These are phyloP conservation scores for Ilex asprella DNA, from an alignment of 257 asterid species.

Conservation along the genomic window DNA sequence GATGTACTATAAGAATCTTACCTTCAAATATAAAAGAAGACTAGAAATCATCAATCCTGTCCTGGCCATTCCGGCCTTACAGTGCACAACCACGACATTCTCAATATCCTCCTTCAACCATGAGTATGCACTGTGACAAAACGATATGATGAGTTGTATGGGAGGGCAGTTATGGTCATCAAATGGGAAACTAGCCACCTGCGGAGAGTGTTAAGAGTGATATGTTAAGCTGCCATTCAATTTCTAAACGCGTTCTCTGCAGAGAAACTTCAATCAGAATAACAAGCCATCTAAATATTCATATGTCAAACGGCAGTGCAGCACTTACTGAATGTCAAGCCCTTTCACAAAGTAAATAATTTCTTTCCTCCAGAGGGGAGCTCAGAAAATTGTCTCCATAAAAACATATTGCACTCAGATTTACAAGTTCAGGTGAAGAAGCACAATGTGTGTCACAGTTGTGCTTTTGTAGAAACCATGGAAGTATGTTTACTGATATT, in stretches of 20 bases:
- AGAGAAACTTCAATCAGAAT: too few species aligned
- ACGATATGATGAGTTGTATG: slow-evolving; percentile 75
- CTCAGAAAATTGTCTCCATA: neutral
- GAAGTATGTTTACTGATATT: too few species aligned
- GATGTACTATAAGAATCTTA: slow-evolving; percentile 10
- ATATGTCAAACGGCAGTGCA: neutral
- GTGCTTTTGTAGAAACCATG: too few species aligned
- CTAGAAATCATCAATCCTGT: slow-evolving; percentile 99
- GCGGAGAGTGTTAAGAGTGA: slow-evolving; percentile 9
- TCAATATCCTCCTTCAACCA: slow-evolving; percentile 99
- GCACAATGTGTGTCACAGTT: too few species aligned
- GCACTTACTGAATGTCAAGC: neutral
- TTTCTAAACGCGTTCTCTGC: too few species aligned
- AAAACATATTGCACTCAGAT: too few species aligned
- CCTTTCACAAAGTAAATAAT: too few species aligned
- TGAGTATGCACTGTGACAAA: slow-evolving; percentile 98
- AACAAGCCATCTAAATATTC: neutral
- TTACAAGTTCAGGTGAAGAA: too few species aligned
- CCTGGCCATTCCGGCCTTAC: slow-evolving; percentile 99
- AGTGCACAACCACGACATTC: slow-evolving; percentile 96
- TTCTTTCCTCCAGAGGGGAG: too few species aligned
- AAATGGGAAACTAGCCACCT: slow-evolving; percentile 96
- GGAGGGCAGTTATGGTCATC: slow-evolving; percentile 99
- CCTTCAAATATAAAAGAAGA: slow-evolving; percentile 88
- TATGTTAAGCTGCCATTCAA: neutral